Evolutionary conservation across 106 monocot species (phyloP), one percentile per base, ranked within the genome.

Genomic region (Allium fistulosum): DNA sequence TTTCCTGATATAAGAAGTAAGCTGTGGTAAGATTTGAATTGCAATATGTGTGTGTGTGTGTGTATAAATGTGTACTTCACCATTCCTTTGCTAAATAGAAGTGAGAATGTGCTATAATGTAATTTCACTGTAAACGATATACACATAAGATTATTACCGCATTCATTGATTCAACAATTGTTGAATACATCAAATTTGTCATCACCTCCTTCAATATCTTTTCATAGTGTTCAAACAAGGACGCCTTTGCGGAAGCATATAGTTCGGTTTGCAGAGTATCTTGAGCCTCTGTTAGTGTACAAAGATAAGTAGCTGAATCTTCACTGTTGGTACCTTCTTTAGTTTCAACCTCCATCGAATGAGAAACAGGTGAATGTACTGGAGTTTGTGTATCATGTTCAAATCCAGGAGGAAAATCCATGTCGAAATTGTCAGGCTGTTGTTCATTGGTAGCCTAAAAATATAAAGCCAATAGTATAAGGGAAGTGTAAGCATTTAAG

Each of bases 351-450:
- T 65, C 69, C 4, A 16, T 45, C 26, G 67, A 51, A 65, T 49
- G n/a, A 51, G 62, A 67, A 67, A 8, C 26, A 27, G 68, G 74
- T 14, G 59, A 47, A 26, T 11, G 45, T 62, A 69, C 72, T 61
- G 16, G 17, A 73, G 14, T 65, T 57, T 26, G 68, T 51, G 14
- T 9, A 17, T 15, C 47, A 76, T 77, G 83, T 71, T 59, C 96
- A 87, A 97, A 97, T n/a, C 96, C 96, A 18, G 96, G 96, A 14
- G 96, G 96, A 17, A 88, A 76, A 49, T 96, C 96, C 66, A 87
- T 55, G 57, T 88, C 78, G 69, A 27, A 17, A 5, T 22, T 56
- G 58, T 63, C 63, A 59, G 65, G 18, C 27, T 76, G 48, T 61
- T 59, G 59, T 63, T 76, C 76, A 72, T 17, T 47, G 49, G 71